These are phyloP conservation scores for Brasilioporus rufonigricans DNA, from an alignment of 768 basidiomycete genomes.

Conservation along the genomic window DNA sequence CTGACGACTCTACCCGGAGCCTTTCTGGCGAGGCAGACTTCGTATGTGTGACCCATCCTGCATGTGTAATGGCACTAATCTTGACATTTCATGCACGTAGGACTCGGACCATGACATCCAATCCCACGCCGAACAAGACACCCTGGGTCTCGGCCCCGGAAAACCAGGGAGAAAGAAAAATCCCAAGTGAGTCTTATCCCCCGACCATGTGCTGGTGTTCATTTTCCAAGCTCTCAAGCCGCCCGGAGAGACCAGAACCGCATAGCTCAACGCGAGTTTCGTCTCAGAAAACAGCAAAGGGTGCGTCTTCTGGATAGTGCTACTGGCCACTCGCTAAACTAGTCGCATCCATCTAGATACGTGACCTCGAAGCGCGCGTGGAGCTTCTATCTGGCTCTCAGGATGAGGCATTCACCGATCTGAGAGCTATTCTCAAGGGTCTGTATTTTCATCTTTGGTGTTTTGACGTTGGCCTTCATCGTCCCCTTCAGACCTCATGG, in stretches of 20 bases:
- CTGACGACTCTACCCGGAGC: conserved; percentile 54
- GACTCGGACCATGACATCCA: conserved; percentile 73
- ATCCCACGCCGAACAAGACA: conserved; percentile 38
- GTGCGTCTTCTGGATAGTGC: conserved; percentile 35
- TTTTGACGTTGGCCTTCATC: conserved; percentile 5
- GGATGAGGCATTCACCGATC: conserved; percentile 82
- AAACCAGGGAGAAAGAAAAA: conserved; percentile 81
- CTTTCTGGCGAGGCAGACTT: conserved; percentile 62
- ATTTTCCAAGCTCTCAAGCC: conserved; percentile 70
- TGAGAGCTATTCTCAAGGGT: conserved; percentile 82
- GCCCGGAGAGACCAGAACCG: conserved; percentile 87
- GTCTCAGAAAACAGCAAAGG: conserved; percentile 87
- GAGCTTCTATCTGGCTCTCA: conserved; percentile 91
- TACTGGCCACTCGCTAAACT: conserved; percentile 2
- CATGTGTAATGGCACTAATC: conserved; percentile 11
- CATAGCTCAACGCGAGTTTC: conserved; percentile 92
- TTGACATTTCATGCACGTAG: conserved; percentile 30
- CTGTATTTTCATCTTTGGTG: conserved; percentile 8
- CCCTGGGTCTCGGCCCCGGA: conserved; percentile 21
- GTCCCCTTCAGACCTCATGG: conserved; percentile 66
- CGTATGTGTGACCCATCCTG: conserved; percentile 17
- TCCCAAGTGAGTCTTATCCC: conserved; percentile 59
- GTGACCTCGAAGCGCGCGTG: conserved; percentile 93
- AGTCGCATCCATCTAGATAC: conserved; percentile 55
- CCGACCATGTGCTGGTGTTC: conserved; percentile 12